Conservation (phyloP, 345 rosid genomes). For the Alliaria petiolata region DNA sequence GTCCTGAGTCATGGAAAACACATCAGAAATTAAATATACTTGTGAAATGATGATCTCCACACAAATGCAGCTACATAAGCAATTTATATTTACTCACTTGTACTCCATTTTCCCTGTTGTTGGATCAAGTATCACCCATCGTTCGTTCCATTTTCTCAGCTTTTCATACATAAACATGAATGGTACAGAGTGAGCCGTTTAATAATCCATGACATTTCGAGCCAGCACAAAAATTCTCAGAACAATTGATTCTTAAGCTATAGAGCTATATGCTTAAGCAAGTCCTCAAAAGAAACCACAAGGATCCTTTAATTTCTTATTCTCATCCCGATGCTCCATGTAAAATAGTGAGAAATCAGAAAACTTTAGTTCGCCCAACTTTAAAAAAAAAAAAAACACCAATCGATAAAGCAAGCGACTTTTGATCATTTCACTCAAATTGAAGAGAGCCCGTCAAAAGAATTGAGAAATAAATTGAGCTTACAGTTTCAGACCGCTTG, state of each 20-base stretch:
- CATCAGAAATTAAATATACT: not conserved
- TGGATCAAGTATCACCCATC: slow-evolving; percentile 97
- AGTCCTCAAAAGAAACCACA: not conserved
- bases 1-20: slow-evolving; percentile 44
- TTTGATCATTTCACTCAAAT: not conserved
- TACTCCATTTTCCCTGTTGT: slow-evolving; percentile 97
- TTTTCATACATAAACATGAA: slow-evolving; percentile 26
- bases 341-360: not conserved
- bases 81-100: slow-evolving; percentile 49
- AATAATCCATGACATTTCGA: not conserved
- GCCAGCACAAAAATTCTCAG: not conserved
- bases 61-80: not conserved
- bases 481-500: slow-evolving; percentile 97
- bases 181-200: not conserved
- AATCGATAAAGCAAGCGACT: not conserved
- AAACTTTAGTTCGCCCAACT: not conserved
- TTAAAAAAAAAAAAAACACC: not conserved
- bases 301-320: not conserved
- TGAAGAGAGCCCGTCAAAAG: not conserved
- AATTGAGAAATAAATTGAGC: slow-evolving; percentile 1
- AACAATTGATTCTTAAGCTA: not conserved
- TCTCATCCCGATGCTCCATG: not conserved
- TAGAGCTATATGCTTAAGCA: not conserved
- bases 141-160: slow-evolving; percentile 97
- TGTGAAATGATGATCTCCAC: not conserved